A percentile compares a stretch with the other conserved stretches of the same genome.
Conservation (phyloP, 768 basidiomycete species). For the Pleurotus ostreatus region DNA sequence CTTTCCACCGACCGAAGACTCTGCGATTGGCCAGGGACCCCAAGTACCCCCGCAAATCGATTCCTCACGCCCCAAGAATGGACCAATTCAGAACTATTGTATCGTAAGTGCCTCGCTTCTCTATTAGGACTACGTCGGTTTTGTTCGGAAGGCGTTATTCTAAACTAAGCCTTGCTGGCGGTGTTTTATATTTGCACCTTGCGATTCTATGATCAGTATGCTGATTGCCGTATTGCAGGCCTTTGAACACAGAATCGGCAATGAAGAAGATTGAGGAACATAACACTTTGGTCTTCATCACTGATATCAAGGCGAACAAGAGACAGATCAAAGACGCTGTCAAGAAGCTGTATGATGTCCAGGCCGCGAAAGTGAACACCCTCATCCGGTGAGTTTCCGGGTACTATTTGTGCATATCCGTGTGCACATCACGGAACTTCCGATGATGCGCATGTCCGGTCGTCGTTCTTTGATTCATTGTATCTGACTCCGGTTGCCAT, state of each 20-base stretch:
- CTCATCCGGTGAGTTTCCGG: conserved; percentile 75
- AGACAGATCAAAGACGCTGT: conserved; percentile 99
- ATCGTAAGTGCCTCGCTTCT: conserved; percentile 49
- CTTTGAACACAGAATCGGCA: conserved; percentile 92
- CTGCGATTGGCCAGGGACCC: conserved; percentile 79
- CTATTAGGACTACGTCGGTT: neutral
- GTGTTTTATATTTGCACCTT: neutral
- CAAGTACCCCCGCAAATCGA: conserved; percentile 92
- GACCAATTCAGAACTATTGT: conserved; percentile 95
- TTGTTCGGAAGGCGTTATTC: neutral
- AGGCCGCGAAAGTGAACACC: conserved; percentile 96
- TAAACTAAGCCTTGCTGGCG: neutral
- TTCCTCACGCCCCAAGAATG: conserved; percentile 91
- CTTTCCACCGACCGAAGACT: conserved; percentile 97
- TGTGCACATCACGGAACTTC: too few species aligned
- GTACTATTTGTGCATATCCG: neutral
- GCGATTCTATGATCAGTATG: neutral
- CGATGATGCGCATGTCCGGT: neutral
- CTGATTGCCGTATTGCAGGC: conserved; percentile 35
- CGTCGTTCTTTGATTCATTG: neutral
- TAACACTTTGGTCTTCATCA: conserved; percentile 98
- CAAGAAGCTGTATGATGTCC: conserved; percentile 98
- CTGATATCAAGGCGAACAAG: conserved; percentile 95
- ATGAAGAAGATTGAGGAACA: conserved; percentile 99
- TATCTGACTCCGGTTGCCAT: neutral